Base-by-base conservation (phyloP, 345 rosid genomes). In the Salix exigua region DNA sequence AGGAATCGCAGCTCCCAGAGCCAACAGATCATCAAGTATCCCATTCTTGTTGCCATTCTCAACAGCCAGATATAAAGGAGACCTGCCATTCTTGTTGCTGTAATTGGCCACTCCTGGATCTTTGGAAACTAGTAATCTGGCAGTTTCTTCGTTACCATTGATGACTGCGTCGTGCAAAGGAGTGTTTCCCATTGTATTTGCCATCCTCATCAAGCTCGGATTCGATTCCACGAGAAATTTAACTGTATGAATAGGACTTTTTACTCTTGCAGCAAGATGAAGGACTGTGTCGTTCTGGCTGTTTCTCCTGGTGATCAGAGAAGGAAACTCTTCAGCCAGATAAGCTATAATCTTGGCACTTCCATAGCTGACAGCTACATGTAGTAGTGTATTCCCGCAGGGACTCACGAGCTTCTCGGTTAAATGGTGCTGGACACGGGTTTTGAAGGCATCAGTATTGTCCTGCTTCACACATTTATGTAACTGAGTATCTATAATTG, bases 61-160 rank as follows among this genome's bases (percentile, higher is more conserved):
- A 28, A 42, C 60, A 19, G 75, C 80, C 50, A 77, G n/a, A 70
- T 5, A 70, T n/a, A 76, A 42, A 0, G 74, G 79, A 69, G 73
- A 38, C 17, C 28, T 30, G 9, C 25, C 33, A 0, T 19, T 68
- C 0, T 21, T 31, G 33, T 77, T 77, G 12, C 2, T 40, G 73
- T 8, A 6, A 46, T 14, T 21, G 61, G 25, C 26, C 61, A 53
- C 61, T 7, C n/a, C 61, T 21, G 61, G 26, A 19, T 53, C 4
- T 2, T 7, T 1, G 61, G 13, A 0, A 7, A 21, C 61, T 53
- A 40, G 44, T 3, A 40, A 9, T 40, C 12, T 40, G 44, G 44
- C 61, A 53, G 2, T 0, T 2, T 7, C 61, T 53, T 8, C 3
- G 4, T 53, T 19, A 21, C 0, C 25, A 1, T 6, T 23, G 55